Base-by-base conservation (phyloP, 257 asterid genomes). In the Solanum peruvianum region DNA sequence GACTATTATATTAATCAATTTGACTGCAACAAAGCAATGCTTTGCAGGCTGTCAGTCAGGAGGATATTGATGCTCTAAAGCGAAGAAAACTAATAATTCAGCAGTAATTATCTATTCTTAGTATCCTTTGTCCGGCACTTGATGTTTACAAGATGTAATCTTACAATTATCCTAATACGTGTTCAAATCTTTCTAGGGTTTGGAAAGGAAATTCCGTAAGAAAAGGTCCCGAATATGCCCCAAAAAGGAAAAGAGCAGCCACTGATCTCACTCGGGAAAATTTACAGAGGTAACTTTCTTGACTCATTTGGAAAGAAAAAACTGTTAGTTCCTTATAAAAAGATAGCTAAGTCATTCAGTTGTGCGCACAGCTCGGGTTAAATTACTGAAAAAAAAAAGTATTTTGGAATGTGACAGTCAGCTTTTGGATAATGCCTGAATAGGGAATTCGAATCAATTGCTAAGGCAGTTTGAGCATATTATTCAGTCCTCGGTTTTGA, bases 241-340 rank as follows among this genome's bases (percentile, higher is more conserved):
- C 99, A 4, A 93, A 91, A 89, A 93, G 99, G 93, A 97, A 95
- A 92, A 97, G 93, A 91, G 95, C 89, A 58, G 99, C 97, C 42
- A 97, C 99, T 47, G 99, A 96, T 90, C 92, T 97, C 80, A 95
- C 98, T 78, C 96, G 99, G 78, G 99, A 97, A 88, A 93, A 95
- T 88, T 89, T 97, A 29, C 97, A 91, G 75, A 93, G 98, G 99
- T 58, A 58, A 58, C 66, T 58, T 58, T 58, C 25, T 58, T 58
- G 25, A 20, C 66, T 58, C 66, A 58, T 58, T 58, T 58, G 25
- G 66, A 58, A 3, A 58, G 66, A 58, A 20, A 20, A 58, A 58
- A 58, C 66, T 8, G 66, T 58, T 58, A 58, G 66, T 78, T 5
- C 41, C 41, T 78, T 25, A 7, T 45, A 78, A 14, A 78, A 78